Evolutionary conservation across 2,329 filamentous ascomycete species (phyloP), one percentile per base, ranked within the genome.

Genomic region (Cyphellophora europaea): DNA sequence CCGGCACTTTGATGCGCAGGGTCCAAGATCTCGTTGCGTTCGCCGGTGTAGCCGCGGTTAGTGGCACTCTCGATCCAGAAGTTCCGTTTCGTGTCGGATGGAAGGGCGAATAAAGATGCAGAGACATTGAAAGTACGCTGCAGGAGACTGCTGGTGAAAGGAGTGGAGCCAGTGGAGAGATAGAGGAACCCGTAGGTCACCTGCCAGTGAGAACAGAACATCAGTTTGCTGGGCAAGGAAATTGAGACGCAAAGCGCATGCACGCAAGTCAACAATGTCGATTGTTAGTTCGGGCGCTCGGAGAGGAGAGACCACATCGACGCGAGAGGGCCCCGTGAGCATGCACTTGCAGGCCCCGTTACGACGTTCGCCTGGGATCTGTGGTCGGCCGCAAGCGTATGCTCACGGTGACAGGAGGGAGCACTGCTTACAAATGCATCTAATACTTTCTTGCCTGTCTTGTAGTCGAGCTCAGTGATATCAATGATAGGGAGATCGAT

Each of bases 21-120:
- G 55, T 96, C 89, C 8, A 96, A 65, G 1, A 81, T 89, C 62
- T 98, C 89, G 10, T 77, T 76, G 51, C 89, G 82, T 82, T 93
- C 88, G 11, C 77, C 77, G 2, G 82, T 75, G 87, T 88, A 98
- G 40, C 89, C 91, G 27, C 78, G 75, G 53, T 96, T 96, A 65
- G 71, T 71, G 17, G 77, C 76, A n/a, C n/a, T n/a, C 49, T 77
- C 70, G 44, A 95, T 93, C 8, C 72, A 73, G 53, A 79, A 93
- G 51, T 66, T 63, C 41, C 77, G 63, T 42, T 65, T 64, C 34
- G 57, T 52, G 5, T 55, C 47, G 6, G 44, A 40, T 0, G 59
- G 51, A 5, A 62, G 43, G 3, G 45, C 47, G 37, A 65, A 66
- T 44, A 65, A 61, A 11, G 55, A 47, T 31, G 53, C 50, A 3